Base-by-base conservation (phyloP, 2,329 filamentous ascomycete species). In the Basipetospora sp. region DNA sequence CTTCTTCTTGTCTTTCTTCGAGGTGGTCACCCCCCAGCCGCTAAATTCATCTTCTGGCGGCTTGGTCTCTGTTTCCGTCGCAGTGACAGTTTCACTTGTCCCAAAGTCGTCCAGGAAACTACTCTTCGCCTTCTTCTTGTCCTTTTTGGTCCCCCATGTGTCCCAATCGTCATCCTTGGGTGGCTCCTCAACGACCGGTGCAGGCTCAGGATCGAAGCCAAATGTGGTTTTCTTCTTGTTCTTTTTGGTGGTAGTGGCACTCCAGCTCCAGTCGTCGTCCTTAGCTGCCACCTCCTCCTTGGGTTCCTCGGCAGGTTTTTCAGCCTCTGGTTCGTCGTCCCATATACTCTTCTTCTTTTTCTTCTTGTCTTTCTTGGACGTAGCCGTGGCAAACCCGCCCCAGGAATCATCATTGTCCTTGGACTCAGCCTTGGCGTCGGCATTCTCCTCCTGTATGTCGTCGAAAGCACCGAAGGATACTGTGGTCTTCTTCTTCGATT, bases 401-500 rank as follows among this genome's bases (percentile, higher is more conserved):
- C 50, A 56, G 15, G 56, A 53, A 30, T 59, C 55, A 34, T 54
- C 55, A 34, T 58, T 54, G 31, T 58, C 56, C 37, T 58, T 57
- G 22, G 52, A 44, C 26, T 36, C 29, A 34, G 57, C 55, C 28
- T 47, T 41, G 36, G 58, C 57, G 18, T 60, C 60, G 31, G 61
- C 55, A n/a, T 54, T 47, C 14, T 45, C 35, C 34, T 58, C 56
- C 29, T 51, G 52, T 18, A 38, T 25, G 10, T 59, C 59, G 39
- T 59, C 65, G 16, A 65, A 48, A n/a, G 53, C 48, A 16, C 64
- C 66, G 42, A 74, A 72, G n/a, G 58, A 53, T 40, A 69, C 59
- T 4, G 50, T 53, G 1, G 57, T 51, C 35, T 60, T 57, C 51
- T 68, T 67, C 50, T 69, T 73, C n/a, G 66, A 50, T 43, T 71